Base-by-base conservation (phyloP, 176 grass and related monocot species). In the Phoenix roebelenii region DNA sequence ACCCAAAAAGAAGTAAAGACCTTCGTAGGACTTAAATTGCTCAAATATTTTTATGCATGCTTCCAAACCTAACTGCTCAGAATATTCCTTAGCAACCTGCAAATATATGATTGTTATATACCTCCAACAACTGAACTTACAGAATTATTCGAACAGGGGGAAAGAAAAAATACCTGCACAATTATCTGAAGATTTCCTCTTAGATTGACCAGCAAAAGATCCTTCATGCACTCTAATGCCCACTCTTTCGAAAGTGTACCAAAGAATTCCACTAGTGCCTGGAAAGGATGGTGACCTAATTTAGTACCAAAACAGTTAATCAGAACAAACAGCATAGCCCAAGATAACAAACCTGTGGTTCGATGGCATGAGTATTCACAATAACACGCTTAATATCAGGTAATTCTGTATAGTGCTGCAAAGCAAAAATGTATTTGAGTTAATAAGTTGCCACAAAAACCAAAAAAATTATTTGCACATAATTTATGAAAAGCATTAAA, bases 151-250 rank as follows among this genome's bases (percentile, higher is more conserved):
- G 9, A 44, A 14, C 17, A 70, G 60, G 0, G 2, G 10, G 35
- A 16, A 14, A 16, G 25, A 48, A 16, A 60, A 53, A 26, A 72
- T 85, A 88, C 93, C 93, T 92, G 87, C 60, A 98, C 93, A 81
- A 98, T 85, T 63, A 98, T 92, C 55, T 98, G 93, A 73, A 98
- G 82, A 78, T 98, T 98, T 55, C 87, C 93, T 80, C 87, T 85
- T 26, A 87, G 74, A 72, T 98, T 92, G 22, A 89, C 93, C 17
- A 92, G 51, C 18, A 98, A 81, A 78, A 98, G 93, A 52, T 92
- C 93, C 57, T 92, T 98, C 93, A 98, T 92, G 79, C 93, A 98
- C 76, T 98, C 93, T 26, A 98, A 30, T 50, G 93, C 93, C 93
- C 93, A 98, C 69, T 92, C 93, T 55, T 50, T 89, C 29, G 93